These are phyloP conservation scores for Tinospora cordifolia DNA, from an alignment of 164 flowering plant species.

Conservation along the genomic window DNA sequence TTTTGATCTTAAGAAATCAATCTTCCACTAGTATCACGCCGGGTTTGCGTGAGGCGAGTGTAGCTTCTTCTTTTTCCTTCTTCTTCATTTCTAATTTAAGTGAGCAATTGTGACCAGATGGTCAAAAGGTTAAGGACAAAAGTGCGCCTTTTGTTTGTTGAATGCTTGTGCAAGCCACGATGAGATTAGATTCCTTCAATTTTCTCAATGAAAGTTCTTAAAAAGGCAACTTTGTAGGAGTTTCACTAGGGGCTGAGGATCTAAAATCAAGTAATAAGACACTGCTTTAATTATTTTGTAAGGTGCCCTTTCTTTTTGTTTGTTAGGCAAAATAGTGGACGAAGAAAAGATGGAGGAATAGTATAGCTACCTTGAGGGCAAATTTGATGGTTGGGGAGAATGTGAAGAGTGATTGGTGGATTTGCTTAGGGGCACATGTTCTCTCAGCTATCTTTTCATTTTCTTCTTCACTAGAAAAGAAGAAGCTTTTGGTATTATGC, in stretches of 20 bases:
- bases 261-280: slow-evolving; percentile 14
- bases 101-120: neutral
- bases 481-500: slow-evolving; percentile 1
- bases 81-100: neutral
- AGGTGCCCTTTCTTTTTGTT: slow-evolving; percentile 19
- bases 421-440: neutral
- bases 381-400: slow-evolving; percentile 9
- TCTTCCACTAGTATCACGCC: neutral
- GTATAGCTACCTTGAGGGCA: neutral
- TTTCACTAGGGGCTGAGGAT: slow-evolving; percentile 5
- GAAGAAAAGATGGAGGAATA: slow-evolving; percentile 21
- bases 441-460: neutral
- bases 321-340: slow-evolving; percentile 5
- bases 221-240: slow-evolving; percentile 9
- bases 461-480: neutral
- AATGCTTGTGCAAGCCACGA: slow-evolving; percentile 26
- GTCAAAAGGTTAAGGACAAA: neutral
- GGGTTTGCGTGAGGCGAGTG: neutral
- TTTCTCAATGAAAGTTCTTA: slow-evolving; percentile 20
- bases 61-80: neutral
- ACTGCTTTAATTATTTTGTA: slow-evolving; percentile 12
- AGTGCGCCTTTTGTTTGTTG: neutral
- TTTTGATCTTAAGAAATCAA: neutral
- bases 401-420: neutral
- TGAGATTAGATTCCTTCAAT: slow-evolving; percentile 29